Base-by-base conservation (phyloP, 257 asterid species). In the Capsicum pubescens region DNA sequence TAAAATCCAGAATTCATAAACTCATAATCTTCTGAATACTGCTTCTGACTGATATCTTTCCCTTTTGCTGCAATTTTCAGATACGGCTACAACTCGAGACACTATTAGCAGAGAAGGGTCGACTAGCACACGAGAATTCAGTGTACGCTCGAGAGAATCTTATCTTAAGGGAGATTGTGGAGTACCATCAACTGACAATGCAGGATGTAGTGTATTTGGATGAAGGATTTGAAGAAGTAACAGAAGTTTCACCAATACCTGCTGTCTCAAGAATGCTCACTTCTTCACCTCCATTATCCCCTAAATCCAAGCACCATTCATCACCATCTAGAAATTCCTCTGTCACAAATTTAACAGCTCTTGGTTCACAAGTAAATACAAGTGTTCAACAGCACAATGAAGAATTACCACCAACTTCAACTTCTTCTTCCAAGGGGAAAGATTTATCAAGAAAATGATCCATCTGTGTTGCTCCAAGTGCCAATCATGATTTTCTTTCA, bases 81-180 rank as follows among this genome's bases (percentile, higher is more conserved):
- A 96, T 94, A 88, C 91, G 99, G 59, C 88, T 88, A 82, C 99
- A 97, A 86, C 93, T 97, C 68, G 99, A 97, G 92, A 94, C 98
- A 14, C 93, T 97, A 3, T 84, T 97, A 86, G 98, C 94, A 0
- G 98, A 97, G 95, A 97, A 97, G 89, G 94, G 95, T 21, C 89
- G 99, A 3, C 42, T 97, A 89, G 98, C 98, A 9, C 94, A 92
- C 46, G 98, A 97, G 54, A 97, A 95, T 83, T 90, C 97, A 0
- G 94, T 93, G 5, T 95, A 93, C 68, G 95, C 99, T 0, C 87
- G 99, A 19, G 99, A 97, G 87, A 97, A 97, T 57, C 88, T 98
- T 2, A 93, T 97, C 95, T 87, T 97, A 90, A 93, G 98, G 84
- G 99, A 97, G 91, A 95, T 95, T 8, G 97, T 97, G 72, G 98